These are phyloP conservation scores for Pseudoperonospora humuli DNA, from an alignment of 352 stramenopile species.

Conservation along the genomic window DNA sequence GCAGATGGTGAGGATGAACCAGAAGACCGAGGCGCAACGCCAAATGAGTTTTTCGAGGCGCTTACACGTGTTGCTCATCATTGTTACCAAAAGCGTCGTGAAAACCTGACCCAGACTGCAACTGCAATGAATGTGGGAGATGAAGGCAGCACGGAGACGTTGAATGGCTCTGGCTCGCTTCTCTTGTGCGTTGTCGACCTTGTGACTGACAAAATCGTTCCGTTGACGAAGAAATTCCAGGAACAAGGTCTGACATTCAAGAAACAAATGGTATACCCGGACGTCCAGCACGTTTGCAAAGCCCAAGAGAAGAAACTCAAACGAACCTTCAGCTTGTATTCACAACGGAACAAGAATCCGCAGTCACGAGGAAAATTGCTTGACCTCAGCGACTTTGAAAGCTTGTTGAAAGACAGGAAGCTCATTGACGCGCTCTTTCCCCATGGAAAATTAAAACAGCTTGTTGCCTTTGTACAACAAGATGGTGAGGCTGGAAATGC, in stretches of 20 bases:
- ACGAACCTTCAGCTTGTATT: constrained; percentile 61
- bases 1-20: constrained; percentile 33
- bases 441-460: constrained; percentile 61
- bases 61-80: constrained; percentile 61
- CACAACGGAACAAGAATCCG: constrained; percentile 68
- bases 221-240: constrained; percentile 70
- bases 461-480: constrained; percentile 73
- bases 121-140: constrained; percentile 26
- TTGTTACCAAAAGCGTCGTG: constrained; percentile 57
- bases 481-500: constrained; percentile 44
- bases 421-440: constrained; percentile 72
- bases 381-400: constrained; percentile 64
- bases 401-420: constrained; percentile 54
- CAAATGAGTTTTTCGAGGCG: constrained; percentile 78
- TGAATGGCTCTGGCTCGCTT: too few species aligned
- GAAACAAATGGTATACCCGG: constrained; percentile 73
- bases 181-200: constrained; percentile 52
- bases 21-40: constrained; percentile 55
- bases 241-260: constrained; percentile 79
- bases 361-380: constrained; percentile 62
- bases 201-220: constrained; percentile 55
- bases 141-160: too few species aligned
- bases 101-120: constrained; percentile 29
- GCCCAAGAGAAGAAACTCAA: constrained; percentile 73
- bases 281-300: constrained; percentile 72